These are phyloP conservation scores for Fraxinus paxiana DNA, from an alignment of 305 asterid genomes.

Conservation along the genomic window DNA sequence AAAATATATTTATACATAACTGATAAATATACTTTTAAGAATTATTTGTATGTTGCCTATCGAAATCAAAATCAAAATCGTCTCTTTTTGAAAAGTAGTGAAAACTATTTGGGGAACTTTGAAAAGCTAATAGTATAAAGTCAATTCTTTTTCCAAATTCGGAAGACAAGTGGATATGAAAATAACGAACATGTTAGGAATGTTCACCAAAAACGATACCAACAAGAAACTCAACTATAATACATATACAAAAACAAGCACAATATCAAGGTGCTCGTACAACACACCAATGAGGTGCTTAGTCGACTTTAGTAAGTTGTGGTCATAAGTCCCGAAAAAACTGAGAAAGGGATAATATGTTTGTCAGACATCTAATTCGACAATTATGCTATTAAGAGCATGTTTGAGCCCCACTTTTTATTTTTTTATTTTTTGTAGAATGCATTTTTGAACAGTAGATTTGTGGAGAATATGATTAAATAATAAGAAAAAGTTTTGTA, in stretches of 20 bases:
- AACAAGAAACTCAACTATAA: not conserved
- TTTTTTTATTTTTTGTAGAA: too few species aligned
- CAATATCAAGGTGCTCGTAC: not conserved
- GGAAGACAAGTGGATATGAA: not conserved
- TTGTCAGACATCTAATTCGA: not conserved
- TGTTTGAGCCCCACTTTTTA: too few species aligned
- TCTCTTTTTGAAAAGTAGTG: not conserved
- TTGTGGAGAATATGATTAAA: too few species aligned
- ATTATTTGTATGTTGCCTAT: not conserved
- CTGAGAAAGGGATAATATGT: not conserved
- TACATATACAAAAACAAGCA: not conserved
- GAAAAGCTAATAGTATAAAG: not conserved
- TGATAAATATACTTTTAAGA: not conserved
- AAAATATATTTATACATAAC: not conserved
- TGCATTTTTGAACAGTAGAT: too few species aligned
- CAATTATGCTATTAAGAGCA: not conserved
- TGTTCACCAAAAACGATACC: not conserved
- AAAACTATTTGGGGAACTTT: not conserved
- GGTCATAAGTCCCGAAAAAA: not conserved
- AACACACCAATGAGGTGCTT: too few species aligned
- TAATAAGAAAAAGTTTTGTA: too few species aligned
- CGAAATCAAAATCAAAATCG: not conserved
- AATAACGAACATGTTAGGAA: not conserved
- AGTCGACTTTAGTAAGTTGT: not conserved
- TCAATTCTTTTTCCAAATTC: not conserved